Base-by-base conservation (phyloP, 441 rosid species). In the Aleurites moluccanus region DNA sequence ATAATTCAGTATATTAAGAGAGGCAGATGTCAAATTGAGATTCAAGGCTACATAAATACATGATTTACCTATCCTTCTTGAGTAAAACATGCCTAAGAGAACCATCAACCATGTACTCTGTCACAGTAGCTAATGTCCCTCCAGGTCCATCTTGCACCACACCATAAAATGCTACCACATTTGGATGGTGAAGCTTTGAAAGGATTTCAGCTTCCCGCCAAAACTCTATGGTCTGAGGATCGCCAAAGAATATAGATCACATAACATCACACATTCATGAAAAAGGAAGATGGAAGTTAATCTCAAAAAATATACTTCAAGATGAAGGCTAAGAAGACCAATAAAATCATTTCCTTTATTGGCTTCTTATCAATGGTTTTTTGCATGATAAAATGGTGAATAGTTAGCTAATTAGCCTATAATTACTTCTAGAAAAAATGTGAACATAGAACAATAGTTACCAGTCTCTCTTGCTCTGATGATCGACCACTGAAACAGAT, bases 171-270 rank as follows among this genome's bases (percentile, higher is more conserved):
- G 98, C 98, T 66, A 93, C 93, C 38, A 96, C 97, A 23, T 96
- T 96, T 56, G 99, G 98, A 82, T 93, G 98, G 80, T 92, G 98
- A 77, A 96, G 94, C 81, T 85, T 87, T 70, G 98, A 90, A 70
- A 96, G 92, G 83, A 93, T 93, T 68, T 90, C 97, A 85, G 98
- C 99, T 86, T 96, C 99, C 76, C 93, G 91, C 99, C 97, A 93
- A 85, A 93, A 96, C 82, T 96, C 98, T 77, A 84, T 75, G n/a
- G 98, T 90, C 98, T 93, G 81, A 68, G 64, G 14, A 81, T 72
- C 83, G 83, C 88, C 10, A 55, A 55, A 20, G n/a, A 44, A 59
- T 20, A 15, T 52, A 49, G 30, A 64, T 78, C 52, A 55, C 27
- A 28, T 8, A 35, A 56, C 21, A 57, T 13, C 20, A 4, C 2